Percentiles rank a stretch among this genome's conserved stretches.
These are phyloP conservation scores for Skeletonema menzelii DNA, from an alignment of 108 stramenopile species.

Conservation along the genomic window DNA sequence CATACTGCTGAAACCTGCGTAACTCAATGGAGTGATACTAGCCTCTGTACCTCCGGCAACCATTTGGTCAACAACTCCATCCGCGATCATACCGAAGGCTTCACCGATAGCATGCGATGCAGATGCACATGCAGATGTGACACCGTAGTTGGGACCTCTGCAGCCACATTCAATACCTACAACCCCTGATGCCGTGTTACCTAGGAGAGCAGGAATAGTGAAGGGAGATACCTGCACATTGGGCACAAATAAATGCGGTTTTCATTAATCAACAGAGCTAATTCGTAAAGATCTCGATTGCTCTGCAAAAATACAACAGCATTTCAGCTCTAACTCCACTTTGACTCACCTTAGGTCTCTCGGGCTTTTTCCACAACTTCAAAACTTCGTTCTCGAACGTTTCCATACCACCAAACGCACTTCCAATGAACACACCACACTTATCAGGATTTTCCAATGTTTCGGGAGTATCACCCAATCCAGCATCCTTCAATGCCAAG, in stretches of 20 bases:
- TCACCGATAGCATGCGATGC: constrained; percentile 93
- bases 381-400: constrained; percentile 93
- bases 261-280: background rate
- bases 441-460: constrained; percentile 74
- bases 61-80: constrained; percentile 91
- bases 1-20: constrained; percentile 94
- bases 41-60: constrained; percentile 94
- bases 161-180: constrained; percentile 90
- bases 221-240: constrained; percentile 83
- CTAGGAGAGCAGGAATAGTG: constrained; percentile 92
- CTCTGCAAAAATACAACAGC: background rate
- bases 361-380: constrained; percentile 81
- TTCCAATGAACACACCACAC: constrained; percentile 93
- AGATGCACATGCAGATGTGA: constrained; percentile 92
- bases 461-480: constrained; percentile 78
- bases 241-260: background rate
- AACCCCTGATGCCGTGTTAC: constrained; percentile 94
- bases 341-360: constrained; percentile 78
- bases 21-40: constrained; percentile 89
- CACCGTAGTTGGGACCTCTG: constrained; percentile 94
- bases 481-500: constrained; percentile 87
- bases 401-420: constrained; percentile 95
- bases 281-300: background rate
- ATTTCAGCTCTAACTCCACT: background rate
- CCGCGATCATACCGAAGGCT: constrained; percentile 85